Percentiles rank a stretch among this genome's conserved stretches.
Evolutionary conservation across 2,329 filamentous ascomycete species (phyloP).

Genomic region (Cladophialophora exuberans): DNA sequence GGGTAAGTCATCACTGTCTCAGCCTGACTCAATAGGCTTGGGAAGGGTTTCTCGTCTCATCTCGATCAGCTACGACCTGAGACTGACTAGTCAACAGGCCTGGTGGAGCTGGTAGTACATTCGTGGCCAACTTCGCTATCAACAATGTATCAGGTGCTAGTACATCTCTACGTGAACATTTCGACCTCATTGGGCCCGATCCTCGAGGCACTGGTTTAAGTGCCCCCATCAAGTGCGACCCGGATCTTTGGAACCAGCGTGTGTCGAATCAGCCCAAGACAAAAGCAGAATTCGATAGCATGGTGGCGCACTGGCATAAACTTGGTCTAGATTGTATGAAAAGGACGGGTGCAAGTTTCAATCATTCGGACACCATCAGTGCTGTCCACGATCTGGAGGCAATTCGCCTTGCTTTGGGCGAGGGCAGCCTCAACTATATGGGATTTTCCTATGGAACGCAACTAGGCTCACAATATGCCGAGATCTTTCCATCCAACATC

Average conservation of each 20-base stretch:
- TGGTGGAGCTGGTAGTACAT: neutral
- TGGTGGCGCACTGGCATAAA: neutral
- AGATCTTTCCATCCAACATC: neutral
- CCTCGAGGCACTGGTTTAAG: neutral
- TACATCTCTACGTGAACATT: neutral
- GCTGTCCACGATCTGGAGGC: neutral
- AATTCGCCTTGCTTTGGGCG: neutral
- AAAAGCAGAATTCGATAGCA: neutral
- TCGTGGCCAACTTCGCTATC: neutral
- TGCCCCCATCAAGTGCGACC: neutral
- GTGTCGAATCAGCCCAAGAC: neutral
- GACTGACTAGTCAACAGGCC: neutral
- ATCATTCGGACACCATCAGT: neutral
- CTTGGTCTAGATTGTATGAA: neutral
- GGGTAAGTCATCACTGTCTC: neutral
- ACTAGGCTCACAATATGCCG: neutral
- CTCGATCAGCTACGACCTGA: neutral
- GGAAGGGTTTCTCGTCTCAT: neutral
- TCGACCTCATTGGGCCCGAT: neutral
- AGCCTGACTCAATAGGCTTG: too few species aligned
- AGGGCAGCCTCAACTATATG: neutral
- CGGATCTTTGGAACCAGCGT: neutral
- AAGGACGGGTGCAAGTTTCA: neutral
- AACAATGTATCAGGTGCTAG: neutral
- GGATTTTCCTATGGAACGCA: neutral